These are phyloP conservation scores for Cystobasidium ongulense DNA, from an alignment of 768 basidiomycete genomes.

Conservation along the genomic window DNA sequence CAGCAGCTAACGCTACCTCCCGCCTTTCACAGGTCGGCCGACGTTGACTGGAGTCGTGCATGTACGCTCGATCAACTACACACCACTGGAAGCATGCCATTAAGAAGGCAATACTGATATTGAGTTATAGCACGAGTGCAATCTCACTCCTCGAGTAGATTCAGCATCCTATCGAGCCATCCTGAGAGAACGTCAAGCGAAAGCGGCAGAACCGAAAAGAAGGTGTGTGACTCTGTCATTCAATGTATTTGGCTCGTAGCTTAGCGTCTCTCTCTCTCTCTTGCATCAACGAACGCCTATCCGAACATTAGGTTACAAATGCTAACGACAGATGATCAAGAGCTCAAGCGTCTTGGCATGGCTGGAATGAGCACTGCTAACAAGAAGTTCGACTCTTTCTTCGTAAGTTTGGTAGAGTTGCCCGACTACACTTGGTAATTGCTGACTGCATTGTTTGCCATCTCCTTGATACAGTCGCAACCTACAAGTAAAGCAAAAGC, in stretches of 20 bases:
- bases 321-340: conserved; percentile 37
- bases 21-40: conserved; percentile 23
- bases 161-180: conserved; percentile 39
- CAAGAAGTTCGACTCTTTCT: conserved; percentile 35
- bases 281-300: no score
- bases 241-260: not conserved
- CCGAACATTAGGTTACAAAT: conserved; percentile 32
- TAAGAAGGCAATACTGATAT: conserved; percentile 20
- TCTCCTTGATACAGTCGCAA: not conserved
- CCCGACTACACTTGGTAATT: no score
- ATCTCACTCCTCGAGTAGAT: conserved; percentile 37
- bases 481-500: conserved; percentile 21
- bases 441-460: not conserved
- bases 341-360: conserved; percentile 36
- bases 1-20: no score
- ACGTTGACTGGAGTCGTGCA: conserved; percentile 24
- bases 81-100: not conserved
- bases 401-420: conserved; percentile 21
- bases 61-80: not conserved
- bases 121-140: conserved; percentile 39
- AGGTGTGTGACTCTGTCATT: conserved; percentile 8
- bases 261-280: not conserved
- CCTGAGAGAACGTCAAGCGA: conserved; percentile 38
- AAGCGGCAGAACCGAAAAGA: conserved; percentile 40
- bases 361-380: conserved; percentile 37